A percentile compares a stretch with the other conserved stretches of the same genome.
These are phyloP conservation scores for Crucihimalaya himalaica DNA, from an alignment of 345 rosid genomes.

Conservation along the genomic window DNA sequence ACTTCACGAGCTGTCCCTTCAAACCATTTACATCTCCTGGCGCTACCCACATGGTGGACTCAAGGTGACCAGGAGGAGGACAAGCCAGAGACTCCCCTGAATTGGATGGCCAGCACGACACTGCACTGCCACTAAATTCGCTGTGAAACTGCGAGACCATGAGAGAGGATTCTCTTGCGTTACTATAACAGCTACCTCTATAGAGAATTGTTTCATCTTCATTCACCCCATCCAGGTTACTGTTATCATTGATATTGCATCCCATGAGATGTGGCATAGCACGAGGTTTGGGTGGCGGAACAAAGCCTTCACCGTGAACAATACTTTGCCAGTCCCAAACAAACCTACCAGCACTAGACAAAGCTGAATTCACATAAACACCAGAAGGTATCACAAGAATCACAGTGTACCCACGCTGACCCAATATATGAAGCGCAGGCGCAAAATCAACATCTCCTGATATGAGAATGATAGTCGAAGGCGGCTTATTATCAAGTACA, in stretches of 20 bases:
- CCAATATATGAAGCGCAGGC: conserved; percentile 92
- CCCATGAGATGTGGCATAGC: conserved; percentile 56
- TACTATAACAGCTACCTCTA: conserved; percentile 58
- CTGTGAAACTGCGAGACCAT: conserved; percentile 54
- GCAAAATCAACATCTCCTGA: conserved; percentile 98
- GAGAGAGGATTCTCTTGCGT: conserved; percentile 59
- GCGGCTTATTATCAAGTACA: conserved; percentile 86
- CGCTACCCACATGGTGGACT: conserved; percentile 76
- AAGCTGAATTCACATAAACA: conserved; percentile 81
- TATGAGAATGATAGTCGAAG: conserved; percentile 85
- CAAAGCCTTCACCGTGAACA: conserved; percentile 95
- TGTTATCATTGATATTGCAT: conserved; percentile 45
- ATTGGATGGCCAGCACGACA: conserved; percentile 56
- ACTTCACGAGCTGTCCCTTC: conserved; percentile 72
- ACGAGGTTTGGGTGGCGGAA: conserved; percentile 53
- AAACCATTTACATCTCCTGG: conserved; percentile 91
- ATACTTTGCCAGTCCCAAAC: conserved; percentile 99
- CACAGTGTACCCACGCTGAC: conserved; percentile 89
- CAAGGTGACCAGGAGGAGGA: conserved; percentile 57
- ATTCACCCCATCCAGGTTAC: conserved; percentile 48
- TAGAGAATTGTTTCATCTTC: conserved; percentile 81
- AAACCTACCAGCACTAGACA: conserved; percentile 83
- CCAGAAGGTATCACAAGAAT: conserved; percentile 89
- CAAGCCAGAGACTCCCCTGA: conserved; percentile 50
- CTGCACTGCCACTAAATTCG: conserved; percentile 25